Conservation (phyloP, 768 basidiomycete genomes). For the Tylopilus rubrobrunneus region DNA sequence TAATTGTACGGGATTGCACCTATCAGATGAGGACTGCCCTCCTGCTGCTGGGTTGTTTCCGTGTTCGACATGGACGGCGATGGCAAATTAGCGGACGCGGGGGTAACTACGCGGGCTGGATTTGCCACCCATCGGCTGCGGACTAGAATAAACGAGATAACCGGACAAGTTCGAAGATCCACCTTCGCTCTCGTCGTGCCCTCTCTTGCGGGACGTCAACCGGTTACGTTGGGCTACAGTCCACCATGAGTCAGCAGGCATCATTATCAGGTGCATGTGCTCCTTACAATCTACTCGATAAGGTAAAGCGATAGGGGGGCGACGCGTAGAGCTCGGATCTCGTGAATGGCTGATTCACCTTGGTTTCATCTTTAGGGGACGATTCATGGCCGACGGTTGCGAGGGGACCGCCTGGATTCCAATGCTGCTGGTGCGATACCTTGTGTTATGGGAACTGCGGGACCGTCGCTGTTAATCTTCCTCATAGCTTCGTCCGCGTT, state of each 20-base stretch:
- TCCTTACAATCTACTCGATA: constrained; percentile 64
- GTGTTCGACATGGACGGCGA: constrained; percentile 59
- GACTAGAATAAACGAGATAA: constrained; percentile 55
- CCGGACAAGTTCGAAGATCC: constrained; percentile 37
- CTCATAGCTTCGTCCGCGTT: constrained; percentile 68
- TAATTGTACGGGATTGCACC: constrained; percentile 42
- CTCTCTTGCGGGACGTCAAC: constrained; percentile 72
- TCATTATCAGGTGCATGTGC: not conserved
- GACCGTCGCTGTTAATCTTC: constrained; percentile 19
- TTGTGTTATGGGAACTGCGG: constrained; percentile 24
- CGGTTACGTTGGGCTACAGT: constrained; percentile 59
- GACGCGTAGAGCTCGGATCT: constrained; percentile 50
- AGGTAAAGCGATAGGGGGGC: constrained; percentile 56
- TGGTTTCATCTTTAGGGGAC: constrained; percentile 46
- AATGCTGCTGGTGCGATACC: constrained; percentile 33
- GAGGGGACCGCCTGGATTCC: constrained; percentile 52
- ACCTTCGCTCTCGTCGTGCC: constrained; percentile 60
- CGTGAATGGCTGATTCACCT: constrained; percentile 55
- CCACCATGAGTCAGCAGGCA: constrained; percentile 16
- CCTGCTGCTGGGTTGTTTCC: constrained; percentile 43
- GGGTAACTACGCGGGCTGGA: constrained; percentile 73
- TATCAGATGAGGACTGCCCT: constrained; percentile 54
- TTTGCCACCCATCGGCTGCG: constrained; percentile 38
- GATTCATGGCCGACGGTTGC: constrained; percentile 43
- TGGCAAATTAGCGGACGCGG: constrained; percentile 66